Conservation (phyloP, 805 yeast genomes). For the Hanseniaspora lachancei region DNA sequence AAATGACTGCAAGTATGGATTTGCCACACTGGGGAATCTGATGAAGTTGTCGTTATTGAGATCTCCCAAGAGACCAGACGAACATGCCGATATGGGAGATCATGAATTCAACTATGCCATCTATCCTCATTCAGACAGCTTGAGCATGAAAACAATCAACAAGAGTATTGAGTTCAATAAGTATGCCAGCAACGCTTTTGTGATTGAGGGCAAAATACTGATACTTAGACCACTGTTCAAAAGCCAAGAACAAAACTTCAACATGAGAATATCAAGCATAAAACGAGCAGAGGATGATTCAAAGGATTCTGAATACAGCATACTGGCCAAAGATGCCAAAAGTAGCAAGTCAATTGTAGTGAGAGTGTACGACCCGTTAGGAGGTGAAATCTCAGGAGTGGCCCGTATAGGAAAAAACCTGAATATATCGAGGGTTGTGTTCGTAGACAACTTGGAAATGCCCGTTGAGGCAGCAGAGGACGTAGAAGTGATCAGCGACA, state of each 20-base stretch:
- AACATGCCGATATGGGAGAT: slow-evolving; percentile 80
- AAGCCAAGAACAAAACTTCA: slow-evolving; percentile 34
- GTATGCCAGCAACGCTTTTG: slow-evolving; percentile 15
- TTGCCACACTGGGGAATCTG: slow-evolving; percentile 80
- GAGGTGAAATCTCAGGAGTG: slow-evolving; percentile 53
- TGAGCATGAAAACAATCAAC: slow-evolving; percentile 52
- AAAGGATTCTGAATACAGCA: slow-evolving; percentile 32
- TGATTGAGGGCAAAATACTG: slow-evolving; percentile 17
- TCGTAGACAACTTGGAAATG: slow-evolving; percentile 46
- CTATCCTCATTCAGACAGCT: slow-evolving; percentile 63
- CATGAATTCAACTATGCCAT: slow-evolving; percentile 76
- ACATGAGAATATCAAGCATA: slow-evolving; percentile 57
- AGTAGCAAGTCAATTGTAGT: slow-evolving; percentile 43
- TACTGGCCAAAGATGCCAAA: slow-evolving; percentile 28
- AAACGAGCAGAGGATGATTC: slow-evolving; percentile 80
- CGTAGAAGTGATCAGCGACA: slow-evolving; percentile 27
- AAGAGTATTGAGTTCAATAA: slow-evolving; percentile 74
- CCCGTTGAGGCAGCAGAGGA: slow-evolving; percentile 2
- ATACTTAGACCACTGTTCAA: slow-evolving; percentile 23
- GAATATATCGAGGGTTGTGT: slow-evolving; percentile 35
- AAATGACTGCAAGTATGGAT: slow-evolving; percentile 84
- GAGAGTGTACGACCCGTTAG: slow-evolving; percentile 76
- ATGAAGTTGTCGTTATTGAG: slow-evolving; percentile 78
- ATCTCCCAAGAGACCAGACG: slow-evolving; percentile 91
- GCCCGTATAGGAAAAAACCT: slow-evolving; percentile 32